phyloP scores from a whole-genome alignment of 306 rosid genomes.

The Acmispon strigosus region DNA sequence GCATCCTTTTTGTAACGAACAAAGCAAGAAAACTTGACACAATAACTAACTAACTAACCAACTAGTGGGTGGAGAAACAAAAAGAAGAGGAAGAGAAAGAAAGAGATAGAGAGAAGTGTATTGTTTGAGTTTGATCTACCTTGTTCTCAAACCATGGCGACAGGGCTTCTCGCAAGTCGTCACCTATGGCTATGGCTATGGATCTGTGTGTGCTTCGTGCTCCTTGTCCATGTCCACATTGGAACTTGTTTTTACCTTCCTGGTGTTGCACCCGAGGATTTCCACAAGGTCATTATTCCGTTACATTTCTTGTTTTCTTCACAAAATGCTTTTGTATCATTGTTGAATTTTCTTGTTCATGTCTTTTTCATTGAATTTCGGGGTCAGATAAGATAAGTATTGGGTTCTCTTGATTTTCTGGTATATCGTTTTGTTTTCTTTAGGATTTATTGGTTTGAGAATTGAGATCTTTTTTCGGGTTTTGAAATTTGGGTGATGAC shows the following conservation, averaged over 20 bases:
- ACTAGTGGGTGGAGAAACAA: not conserved
- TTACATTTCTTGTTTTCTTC: not conserved
- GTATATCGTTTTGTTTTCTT: not conserved
- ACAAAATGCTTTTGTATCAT: not conserved
- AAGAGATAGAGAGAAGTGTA: not conserved
- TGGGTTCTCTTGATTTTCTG: not conserved
- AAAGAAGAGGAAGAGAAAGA: not conserved
- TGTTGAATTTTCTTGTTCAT: not conserved
- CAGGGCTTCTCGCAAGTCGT: conserved; percentile 43
- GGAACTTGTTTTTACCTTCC: conserved; percentile 72
- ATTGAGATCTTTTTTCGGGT: not conserved
- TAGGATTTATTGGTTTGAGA: not conserved
- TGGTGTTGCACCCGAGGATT: conserved; percentile 89
- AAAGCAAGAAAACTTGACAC: not conserved
- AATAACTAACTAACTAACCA: not conserved
- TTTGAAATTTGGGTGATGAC: not conserved
- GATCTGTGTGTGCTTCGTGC: conserved; percentile 44
- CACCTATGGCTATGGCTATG: conserved; percentile 42
- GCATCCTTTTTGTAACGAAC: not conserved
- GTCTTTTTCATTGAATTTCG: not conserved
- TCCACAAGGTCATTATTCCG: conserved; percentile 41
- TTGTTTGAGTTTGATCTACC: conserved; percentile 28
- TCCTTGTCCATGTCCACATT: conserved; percentile 26
- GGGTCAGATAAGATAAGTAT: conserved; percentile 19
- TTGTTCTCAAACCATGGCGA: conserved; percentile 47